These are phyloP conservation scores for Leptosphaerulina australis DNA, from an alignment of 2,329 filamentous ascomycete genomes.

Conservation along the genomic window DNA sequence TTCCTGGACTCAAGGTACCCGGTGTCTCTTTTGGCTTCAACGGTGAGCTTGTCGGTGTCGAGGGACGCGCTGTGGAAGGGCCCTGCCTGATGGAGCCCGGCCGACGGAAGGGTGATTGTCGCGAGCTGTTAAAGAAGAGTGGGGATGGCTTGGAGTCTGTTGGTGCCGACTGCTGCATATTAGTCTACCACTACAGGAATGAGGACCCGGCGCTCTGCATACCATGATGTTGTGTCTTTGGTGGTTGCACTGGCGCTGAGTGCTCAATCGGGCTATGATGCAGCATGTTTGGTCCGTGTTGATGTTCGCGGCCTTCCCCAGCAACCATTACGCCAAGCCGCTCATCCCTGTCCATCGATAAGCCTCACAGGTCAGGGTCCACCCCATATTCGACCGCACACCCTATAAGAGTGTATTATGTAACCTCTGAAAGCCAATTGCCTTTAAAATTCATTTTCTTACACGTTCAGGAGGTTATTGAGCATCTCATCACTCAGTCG, in stretches of 20 bases:
- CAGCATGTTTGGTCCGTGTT: slow-evolving; percentile 25
- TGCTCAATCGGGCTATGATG: slow-evolving; percentile 13
- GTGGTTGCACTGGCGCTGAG: not conserved
- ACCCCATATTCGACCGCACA: not conserved
- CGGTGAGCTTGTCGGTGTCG: slow-evolving; percentile 51
- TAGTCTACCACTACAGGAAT: slow-evolving; percentile 5
- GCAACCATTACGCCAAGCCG: slow-evolving; percentile 9
- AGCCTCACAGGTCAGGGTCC: slow-evolving; percentile 8
- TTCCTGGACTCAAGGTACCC: slow-evolving; percentile 35
- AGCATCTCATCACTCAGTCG: too few species aligned
- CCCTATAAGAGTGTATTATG: not conserved
- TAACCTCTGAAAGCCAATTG: not conserved
- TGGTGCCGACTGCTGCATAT: slow-evolving; percentile 39
- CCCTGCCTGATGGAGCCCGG: slow-evolving; percentile 48
- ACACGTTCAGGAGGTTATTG: not conserved
- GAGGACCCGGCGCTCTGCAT: not conserved
- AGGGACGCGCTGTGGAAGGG: slow-evolving; percentile 48
- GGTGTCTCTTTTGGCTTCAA: slow-evolving; percentile 45
- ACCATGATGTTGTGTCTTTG: slow-evolving; percentile 23
- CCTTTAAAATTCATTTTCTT: not conserved
- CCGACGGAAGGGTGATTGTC: slow-evolving; percentile 53
- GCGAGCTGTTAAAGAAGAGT: slow-evolving; percentile 51
- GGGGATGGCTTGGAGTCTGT: slow-evolving; percentile 51
- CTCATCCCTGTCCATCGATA: not conserved
- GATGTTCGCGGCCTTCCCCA: slow-evolving; percentile 7